A percentile compares a stretch with the other conserved stretches of the same genome.
phyloP scores from a whole-genome alignment of 495 filamentous ascomycete species.

The Trichoderma parareesei region DNA sequence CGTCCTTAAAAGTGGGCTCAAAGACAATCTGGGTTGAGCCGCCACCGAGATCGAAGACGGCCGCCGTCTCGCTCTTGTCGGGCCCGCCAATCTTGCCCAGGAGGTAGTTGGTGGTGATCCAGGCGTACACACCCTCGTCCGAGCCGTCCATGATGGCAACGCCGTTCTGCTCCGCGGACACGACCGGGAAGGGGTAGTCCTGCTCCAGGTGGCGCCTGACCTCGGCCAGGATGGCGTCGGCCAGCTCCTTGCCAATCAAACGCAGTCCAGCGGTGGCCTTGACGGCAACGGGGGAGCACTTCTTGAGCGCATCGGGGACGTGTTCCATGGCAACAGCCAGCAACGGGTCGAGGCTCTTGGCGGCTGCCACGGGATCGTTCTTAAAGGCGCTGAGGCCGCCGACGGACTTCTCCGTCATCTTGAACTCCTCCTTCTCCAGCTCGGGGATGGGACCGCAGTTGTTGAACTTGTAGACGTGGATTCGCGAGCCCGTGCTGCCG shows the following conservation, averaged over 20 bases:
- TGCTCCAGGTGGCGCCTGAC: constrained; percentile 81
- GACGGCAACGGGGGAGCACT: constrained; percentile 84
- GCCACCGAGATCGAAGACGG: constrained; percentile 91
- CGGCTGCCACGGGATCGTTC: constrained; percentile 76
- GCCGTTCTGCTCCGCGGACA: constrained; percentile 73
- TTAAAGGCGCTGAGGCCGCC: constrained; percentile 80
- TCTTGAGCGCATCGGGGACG: constrained; percentile 79
- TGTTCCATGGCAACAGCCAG: constrained; percentile 74
- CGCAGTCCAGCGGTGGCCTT: constrained; percentile 94
- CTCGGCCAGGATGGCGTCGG: constrained; percentile 73
- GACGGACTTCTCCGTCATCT: constrained; percentile 73
- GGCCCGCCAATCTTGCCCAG: constrained; percentile 94
- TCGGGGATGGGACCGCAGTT: constrained; percentile 96
- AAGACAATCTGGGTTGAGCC: constrained; percentile 98
- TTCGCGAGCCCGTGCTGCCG: constrained; percentile 92
- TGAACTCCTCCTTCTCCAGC: constrained; percentile 83
- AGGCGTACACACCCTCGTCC: constrained; percentile 95
- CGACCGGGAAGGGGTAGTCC: constrained; percentile 86
- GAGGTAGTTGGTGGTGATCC: constrained; percentile 98
- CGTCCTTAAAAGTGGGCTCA: constrained; percentile 79
- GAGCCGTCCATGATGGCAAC: constrained; percentile 94
- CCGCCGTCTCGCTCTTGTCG: constrained; percentile 82
- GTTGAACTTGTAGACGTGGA: constrained; percentile 98
- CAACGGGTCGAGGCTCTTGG: constrained; percentile 78
- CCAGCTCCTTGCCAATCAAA: constrained; percentile 73